phyloP scores from a whole-genome alignment of 2,329 filamentous ascomycete genomes.

The Geosmithia putterillii region DNA sequence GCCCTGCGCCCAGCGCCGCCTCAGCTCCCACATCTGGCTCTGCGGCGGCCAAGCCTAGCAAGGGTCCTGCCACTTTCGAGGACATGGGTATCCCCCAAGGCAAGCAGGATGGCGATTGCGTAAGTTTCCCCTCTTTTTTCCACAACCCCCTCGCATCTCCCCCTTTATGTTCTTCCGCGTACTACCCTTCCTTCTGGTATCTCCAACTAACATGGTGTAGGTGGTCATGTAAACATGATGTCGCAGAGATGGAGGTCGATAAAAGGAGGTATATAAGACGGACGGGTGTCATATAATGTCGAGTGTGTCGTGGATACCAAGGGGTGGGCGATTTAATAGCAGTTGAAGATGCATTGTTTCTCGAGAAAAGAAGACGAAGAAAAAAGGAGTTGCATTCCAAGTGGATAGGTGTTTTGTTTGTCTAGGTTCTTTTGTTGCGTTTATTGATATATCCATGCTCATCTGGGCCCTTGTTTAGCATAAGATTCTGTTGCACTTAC shows the following conservation, averaged over 20 bases:
- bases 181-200: neutral
- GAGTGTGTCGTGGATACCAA: neutral
- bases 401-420: neutral
- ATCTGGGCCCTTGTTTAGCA: too few species aligned
- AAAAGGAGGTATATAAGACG: neutral
- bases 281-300: neutral
- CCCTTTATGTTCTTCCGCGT: too few species aligned
- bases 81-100: constrained; percentile 89
- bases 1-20: constrained; percentile 7
- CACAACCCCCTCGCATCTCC: too few species aligned
- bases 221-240: constrained; percentile 3
- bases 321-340: neutral
- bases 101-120: constrained; percentile 83
- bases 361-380: neutral
- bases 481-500: too few species aligned
- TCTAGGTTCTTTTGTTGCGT: neutral
- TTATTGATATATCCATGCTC: neutral
- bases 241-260: neutral
- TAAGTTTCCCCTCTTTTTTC: constrained; percentile 33
- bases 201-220: neutral
- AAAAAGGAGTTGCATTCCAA: neutral
- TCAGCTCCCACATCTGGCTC: constrained; percentile 13
- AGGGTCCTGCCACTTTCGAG: constrained; percentile 91
- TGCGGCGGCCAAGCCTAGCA: constrained; percentile 28
- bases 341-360: neutral